phyloP scores from a whole-genome alignment of 164 flowering plant species.

The Aristolochia fimbriata region DNA sequence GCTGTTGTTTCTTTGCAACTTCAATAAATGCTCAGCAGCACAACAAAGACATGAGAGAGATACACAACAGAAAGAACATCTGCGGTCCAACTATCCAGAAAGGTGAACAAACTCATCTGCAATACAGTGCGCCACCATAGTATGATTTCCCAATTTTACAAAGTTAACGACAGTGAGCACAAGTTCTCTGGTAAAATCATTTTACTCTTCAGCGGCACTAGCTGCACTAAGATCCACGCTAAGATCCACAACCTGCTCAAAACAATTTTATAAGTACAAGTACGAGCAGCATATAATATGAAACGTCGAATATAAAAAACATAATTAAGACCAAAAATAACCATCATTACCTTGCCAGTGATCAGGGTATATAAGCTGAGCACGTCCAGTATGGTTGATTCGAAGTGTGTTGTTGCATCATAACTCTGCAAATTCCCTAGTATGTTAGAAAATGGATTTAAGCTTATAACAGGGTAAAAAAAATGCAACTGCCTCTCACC shows the following conservation, averaged over 20 bases:
- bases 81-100: too few relatives aligned
- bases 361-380: slow-evolving; percentile 76
- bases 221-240: slow-evolving; percentile 80
- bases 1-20: too few relatives aligned
- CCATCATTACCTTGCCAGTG: slow-evolving; percentile 74
- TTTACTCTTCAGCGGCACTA: slow-evolving; percentile 76
- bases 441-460: background rate
- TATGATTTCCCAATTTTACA: background rate
- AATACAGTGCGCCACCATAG: background rate
- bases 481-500: slow-evolving; percentile 27
- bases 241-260: slow-evolving; percentile 58
- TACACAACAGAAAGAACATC: too few relatives aligned
- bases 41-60: too few relatives aligned
- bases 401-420: slow-evolving; percentile 95
- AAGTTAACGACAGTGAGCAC: background rate
- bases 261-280: slow-evolving; percentile 1
- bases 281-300: background rate
- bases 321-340: background rate
- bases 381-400: slow-evolving; percentile 80
- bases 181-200: background rate
- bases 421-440: slow-evolving; percentile 52
- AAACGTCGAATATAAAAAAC: background rate
- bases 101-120: too few relatives aligned
- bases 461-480: background rate
- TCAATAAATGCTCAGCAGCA: too few relatives aligned